These are phyloP conservation scores for Scutellaria barbata DNA, from an alignment of 257 asterid species.

Conservation along the genomic window DNA sequence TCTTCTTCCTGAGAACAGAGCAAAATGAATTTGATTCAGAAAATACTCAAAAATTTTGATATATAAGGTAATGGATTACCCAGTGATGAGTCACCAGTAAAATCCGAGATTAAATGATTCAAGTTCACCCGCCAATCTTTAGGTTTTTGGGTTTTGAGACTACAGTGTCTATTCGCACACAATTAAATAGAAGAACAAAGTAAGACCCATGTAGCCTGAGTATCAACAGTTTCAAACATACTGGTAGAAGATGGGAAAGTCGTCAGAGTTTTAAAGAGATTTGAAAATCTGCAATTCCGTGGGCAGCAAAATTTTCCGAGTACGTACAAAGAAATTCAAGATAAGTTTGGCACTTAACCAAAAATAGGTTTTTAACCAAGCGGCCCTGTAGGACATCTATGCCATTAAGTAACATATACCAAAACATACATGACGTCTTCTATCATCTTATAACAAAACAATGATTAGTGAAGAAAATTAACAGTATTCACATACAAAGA, in stretches of 20 bases:
- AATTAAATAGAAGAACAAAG: not conserved
- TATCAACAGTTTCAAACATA: not conserved
- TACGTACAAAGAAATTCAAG: too few relatives aligned
- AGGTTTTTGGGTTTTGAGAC: slow-evolving; percentile 4
- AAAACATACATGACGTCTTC: not conserved
- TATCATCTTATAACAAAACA: not conserved
- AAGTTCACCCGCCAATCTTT: slow-evolving; percentile 3
- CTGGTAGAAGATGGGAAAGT: not conserved
- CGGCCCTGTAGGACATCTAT: too few relatives aligned
- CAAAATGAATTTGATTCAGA: slow-evolving; percentile 23
- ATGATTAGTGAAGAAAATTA: too few relatives aligned
- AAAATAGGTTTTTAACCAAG: not conserved
- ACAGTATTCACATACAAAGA: too few relatives aligned
- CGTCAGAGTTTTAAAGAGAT: not conserved
- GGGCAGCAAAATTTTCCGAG: too few relatives aligned
- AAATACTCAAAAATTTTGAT: not conserved
- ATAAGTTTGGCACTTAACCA: not conserved
- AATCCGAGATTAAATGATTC: slow-evolving; percentile 4
- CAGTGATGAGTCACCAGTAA: slow-evolving; percentile 18
- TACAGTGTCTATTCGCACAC: not conserved
- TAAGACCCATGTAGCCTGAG: not conserved
- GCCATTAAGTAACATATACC: not conserved
- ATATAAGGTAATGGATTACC: not conserved
- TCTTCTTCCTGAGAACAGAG: slow-evolving; percentile 40
- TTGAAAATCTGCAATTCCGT: not conserved